Conservation (phyloP, 108 stramenopile species). For the Nitzschia putrida region DNA sequence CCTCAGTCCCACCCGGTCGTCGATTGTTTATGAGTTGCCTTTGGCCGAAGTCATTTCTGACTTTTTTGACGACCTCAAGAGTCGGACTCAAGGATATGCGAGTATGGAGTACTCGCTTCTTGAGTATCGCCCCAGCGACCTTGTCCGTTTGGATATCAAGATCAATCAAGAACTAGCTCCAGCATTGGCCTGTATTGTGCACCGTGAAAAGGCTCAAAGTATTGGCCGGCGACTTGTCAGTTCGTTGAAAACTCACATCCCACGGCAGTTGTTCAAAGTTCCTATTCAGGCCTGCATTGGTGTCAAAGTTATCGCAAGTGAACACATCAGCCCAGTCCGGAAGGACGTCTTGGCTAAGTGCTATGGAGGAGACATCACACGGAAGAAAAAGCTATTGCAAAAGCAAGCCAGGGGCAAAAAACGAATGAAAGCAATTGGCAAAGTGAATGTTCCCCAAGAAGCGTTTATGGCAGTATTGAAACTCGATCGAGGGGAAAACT, state of each 20-base stretch:
- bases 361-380: constrained; percentile 97
- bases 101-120: constrained; percentile 95
- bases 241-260: constrained; percentile 92
- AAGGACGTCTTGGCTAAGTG: constrained; percentile 99
- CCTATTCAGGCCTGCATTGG: constrained; percentile 92
- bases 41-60: constrained; percentile 95
- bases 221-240: constrained; percentile 79
- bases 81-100: constrained; percentile 96
- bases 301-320: constrained; percentile 87
- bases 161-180: constrained; percentile 95
- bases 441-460: constrained; percentile 97
- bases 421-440: constrained; percentile 98
- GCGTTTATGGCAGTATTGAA: constrained; percentile 97
- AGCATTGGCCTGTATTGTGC: constrained; percentile 92
- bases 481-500: constrained; percentile 39
- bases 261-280: constrained; percentile 98
- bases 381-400: constrained; percentile 98
- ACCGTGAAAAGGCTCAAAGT: constrained; percentile 85
- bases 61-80: constrained; percentile 97
- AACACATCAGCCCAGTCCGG: constrained; percentile 91
- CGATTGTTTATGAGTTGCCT: constrained; percentile 88
- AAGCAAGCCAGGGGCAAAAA: constrained; percentile 99
- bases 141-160: constrained; percentile 95
- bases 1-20: constrained; percentile 91
- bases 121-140: constrained; percentile 86